Percentiles rank a stretch among this genome's conserved stretches.
Evolutionary conservation across 257 asterid genomes (phyloP).

Genomic region (Solanum megistacrolobum): DNA sequence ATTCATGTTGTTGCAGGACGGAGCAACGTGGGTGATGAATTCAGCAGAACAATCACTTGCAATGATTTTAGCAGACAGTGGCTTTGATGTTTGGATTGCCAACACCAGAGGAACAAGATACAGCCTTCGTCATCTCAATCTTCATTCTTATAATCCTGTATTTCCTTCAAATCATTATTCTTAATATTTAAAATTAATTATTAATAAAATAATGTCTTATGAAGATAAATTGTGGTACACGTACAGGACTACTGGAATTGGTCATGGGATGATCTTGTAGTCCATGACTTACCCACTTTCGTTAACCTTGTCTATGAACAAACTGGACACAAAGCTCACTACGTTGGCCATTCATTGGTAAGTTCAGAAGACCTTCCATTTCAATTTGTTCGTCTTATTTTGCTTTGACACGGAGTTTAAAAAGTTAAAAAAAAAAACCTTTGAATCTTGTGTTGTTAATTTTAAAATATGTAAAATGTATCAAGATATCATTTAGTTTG

Average conservation of each 20-base stretch:
- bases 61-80: conserved; percentile 16
- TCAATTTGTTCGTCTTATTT: no score
- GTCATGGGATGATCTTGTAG: conserved; percentile 43
- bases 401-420: background rate
- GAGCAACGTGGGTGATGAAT: conserved; percentile 19
- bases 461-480: no score
- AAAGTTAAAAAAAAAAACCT: no score
- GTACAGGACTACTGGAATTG: conserved; percentile 35
- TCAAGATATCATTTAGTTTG: background rate
- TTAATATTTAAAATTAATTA: background rate
- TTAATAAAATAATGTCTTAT: background rate
- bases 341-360: conserved; percentile 42
- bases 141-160: conserved; percentile 9
- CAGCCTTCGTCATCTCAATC: conserved; percentile 14
- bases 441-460: no score
- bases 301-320: conserved; percentile 15
- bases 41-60: conserved; percentile 15
- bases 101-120: conserved; percentile 15
- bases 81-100: conserved; percentile 31
- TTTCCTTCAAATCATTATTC: background rate
- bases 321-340: conserved; percentile 25
- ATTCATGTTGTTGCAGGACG: conserved; percentile 7
- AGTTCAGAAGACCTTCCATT: no score
- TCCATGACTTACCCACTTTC: conserved; percentile 25
- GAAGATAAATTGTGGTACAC: background rate